Percentiles rank a stretch among this genome's conserved stretches.
Evolutionary conservation across 129 eudicot genomes (phyloP).

Genomic region (Tagetes erecta): DNA sequence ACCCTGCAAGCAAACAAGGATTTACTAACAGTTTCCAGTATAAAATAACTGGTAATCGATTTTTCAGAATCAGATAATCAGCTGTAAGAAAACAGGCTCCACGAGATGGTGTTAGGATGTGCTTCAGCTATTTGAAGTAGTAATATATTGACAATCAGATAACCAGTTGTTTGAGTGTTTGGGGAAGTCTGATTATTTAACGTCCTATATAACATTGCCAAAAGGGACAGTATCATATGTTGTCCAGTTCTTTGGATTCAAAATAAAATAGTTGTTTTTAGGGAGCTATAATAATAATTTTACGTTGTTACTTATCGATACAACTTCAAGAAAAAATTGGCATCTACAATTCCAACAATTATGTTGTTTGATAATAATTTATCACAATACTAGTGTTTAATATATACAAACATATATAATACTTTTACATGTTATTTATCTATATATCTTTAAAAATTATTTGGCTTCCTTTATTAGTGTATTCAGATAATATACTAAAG

Average conservation of each 20-base stretch:
- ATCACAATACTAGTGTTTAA: neutral
- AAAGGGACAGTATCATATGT: neutral
- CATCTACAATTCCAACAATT: neutral
- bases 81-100: neutral
- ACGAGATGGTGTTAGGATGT: neutral
- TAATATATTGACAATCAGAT: neutral
- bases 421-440: constrained; percentile 5
- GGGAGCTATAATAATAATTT: neutral
- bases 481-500: constrained; percentile 17
- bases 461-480: neutral
- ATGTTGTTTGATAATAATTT: neutral
- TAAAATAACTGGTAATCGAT: neutral
- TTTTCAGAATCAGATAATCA: neutral
- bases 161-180: neutral
- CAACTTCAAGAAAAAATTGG: neutral
- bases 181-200: neutral
- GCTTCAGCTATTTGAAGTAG: neutral
- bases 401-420: neutral
- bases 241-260: neutral
- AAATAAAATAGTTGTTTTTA: neutral
- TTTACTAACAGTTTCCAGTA: neutral
- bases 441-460: neutral
- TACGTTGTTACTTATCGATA: neutral
- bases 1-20: constrained; percentile 58
- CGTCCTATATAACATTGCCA: neutral